These are phyloP conservation scores for Hansfordia pulvinata DNA, from an alignment of 2,329 filamentous ascomycete genomes.

Conservation along the genomic window DNA sequence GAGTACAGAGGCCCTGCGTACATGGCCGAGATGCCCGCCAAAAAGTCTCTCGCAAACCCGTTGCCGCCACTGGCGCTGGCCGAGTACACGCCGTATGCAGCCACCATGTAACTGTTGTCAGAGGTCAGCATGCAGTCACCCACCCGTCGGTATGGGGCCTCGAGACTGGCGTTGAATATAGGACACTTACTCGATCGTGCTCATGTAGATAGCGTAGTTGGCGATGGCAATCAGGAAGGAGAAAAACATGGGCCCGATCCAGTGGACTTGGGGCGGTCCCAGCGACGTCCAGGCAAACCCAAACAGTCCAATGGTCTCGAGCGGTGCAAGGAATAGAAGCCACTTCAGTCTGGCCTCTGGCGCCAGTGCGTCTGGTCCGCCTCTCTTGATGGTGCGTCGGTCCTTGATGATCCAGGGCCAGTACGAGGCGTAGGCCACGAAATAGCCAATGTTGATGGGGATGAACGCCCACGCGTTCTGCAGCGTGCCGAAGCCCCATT, in stretches of 20 bases:
- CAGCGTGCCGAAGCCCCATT: conserved; percentile 39
- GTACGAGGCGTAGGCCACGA: conserved; percentile 40
- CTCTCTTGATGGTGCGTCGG: conserved; percentile 18
- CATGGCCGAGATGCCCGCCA: conserved; percentile 45
- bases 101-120: too few species aligned
- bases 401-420: conserved; percentile 30
- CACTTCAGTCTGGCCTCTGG: conserved; percentile 42
- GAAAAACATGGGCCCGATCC: conserved; percentile 48
- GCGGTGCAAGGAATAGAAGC: conserved; percentile 40
- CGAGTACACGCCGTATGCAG: conserved; percentile 48
- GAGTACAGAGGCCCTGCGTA: conserved; percentile 39
- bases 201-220: conserved; percentile 47
- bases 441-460: conserved; percentile 30
- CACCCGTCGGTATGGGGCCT: too few species aligned
- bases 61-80: conserved; percentile 51
- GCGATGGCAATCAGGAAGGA: conserved; percentile 43
- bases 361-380: conserved; percentile 21
- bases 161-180: too few species aligned
- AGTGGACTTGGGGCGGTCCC: conserved; percentile 37
- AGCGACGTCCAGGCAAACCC: conserved; percentile 45
- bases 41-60: conserved; percentile 46
- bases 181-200: conserved; percentile 55
- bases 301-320: conserved; percentile 44
- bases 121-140: too few species aligned
- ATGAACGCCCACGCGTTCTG: conserved; percentile 19